Base-by-base conservation (phyloP, 805 yeast species). In the Teunomyces tritomae region DNA sequence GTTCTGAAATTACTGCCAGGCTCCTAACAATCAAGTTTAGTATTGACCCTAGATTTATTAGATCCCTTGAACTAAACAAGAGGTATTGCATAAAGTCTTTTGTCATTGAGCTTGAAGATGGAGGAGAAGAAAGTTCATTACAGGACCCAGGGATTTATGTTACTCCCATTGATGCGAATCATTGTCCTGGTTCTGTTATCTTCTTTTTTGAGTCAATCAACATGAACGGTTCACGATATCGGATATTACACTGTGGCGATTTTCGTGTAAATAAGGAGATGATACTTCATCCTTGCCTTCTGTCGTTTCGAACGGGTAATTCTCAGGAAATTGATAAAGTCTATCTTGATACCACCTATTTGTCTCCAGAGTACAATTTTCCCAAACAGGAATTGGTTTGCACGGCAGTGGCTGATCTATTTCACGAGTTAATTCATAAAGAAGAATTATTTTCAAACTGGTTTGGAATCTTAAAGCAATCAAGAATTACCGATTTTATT, bases 141-240 rank as follows among this genome's bases (percentile, higher is more conserved):
- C 47, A 27, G n/a, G 40, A 42, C 1, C 68, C 74, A 0, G 75
- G 74, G 1, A 55, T 73, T 0, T 73, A 72, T 30, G 90, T 89
- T 0, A 78, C 83, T 0, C 71, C 84, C 9, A 65, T 85, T 5
- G 90, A 88, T 55, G 99, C 98, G 0, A 92, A 94, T 57, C 99
- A 94, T 66, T 94, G 99, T 65, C 99, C 99, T 1, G 99, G 99
- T 1, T 89, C 97, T 2, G 89, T 82, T 0, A 78, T 94, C 0
- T 87, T 91, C 50, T 65, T 90, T 9, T 86, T 89, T 57, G 85
- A 84, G 56, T 65, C 76, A 3, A 62, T 61, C 14, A 54, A 68
- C 0, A 40, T 47, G n/a, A 54, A 51, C 4, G 62, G 64, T 0
- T 45, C 52, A 1, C 47, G 49, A 2, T 60, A 64, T 13, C 66